Conservation (phyloP, 2,329 filamentous ascomycete genomes). For the Clonostachys solani region DNA sequence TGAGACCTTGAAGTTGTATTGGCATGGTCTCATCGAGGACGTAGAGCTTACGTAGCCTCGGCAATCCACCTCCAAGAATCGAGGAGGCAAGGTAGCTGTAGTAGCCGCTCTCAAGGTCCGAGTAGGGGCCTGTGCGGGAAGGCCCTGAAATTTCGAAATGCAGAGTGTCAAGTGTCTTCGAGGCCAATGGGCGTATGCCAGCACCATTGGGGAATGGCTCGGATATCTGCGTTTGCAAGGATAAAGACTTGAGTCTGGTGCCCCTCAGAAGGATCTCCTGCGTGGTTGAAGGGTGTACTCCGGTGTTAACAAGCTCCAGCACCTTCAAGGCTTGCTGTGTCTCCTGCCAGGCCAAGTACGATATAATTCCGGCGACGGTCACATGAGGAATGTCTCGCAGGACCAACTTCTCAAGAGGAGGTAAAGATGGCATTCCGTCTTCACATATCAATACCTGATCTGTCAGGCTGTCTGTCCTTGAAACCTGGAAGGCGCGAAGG, state of each 20-base stretch:
- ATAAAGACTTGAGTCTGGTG: constrained; percentile 51
- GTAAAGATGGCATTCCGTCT: constrained; percentile 66
- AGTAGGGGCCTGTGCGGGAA: constrained; percentile 51
- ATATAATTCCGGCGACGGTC: constrained; percentile 65
- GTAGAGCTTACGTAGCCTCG: constrained; percentile 71
- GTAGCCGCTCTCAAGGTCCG: constrained; percentile 56
- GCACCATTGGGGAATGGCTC: constrained; percentile 43
- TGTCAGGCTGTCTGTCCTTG: constrained; percentile 64
- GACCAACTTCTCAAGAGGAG: constrained; percentile 68
- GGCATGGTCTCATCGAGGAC: constrained; percentile 83
- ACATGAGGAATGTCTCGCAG: constrained; percentile 68
- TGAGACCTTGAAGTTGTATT: constrained; percentile 68
- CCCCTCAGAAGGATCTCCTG: constrained; percentile 56
- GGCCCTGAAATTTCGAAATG: constrained; percentile 77
- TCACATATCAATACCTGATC: constrained; percentile 71
- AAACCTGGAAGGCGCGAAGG: constrained; percentile 72
- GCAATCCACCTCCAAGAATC: constrained; percentile 70
- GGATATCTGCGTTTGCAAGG: constrained; percentile 45
- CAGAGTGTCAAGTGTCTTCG: constrained; percentile 64
- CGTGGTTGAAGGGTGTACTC: constrained; percentile 59
- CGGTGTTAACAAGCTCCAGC: constrained; percentile 68
- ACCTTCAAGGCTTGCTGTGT: constrained; percentile 59
- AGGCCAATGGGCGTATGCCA: constrained; percentile 57
- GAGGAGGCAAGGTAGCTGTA: constrained; percentile 86
- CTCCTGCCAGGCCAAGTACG: constrained; percentile 60